A percentile compares a stretch with the other conserved stretches of the same genome.
Conservation (phyloP, 2,329 filamentous ascomycete genomes). For the Sordariomycetes sp. region DNA sequence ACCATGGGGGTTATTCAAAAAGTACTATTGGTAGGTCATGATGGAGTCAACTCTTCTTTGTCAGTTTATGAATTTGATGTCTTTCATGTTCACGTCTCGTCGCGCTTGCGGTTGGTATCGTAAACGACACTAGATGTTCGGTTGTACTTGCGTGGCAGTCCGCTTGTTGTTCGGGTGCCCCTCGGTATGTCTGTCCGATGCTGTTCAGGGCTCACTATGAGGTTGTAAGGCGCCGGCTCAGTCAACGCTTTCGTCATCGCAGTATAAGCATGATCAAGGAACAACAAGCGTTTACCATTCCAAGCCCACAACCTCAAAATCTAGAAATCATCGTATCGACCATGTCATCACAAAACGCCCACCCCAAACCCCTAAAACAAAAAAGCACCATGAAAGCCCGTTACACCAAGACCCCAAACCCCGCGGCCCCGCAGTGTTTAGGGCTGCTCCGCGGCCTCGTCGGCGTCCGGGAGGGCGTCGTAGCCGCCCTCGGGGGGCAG, state of each 20-base stretch:
- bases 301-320: background rate
- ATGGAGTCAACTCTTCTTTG: background rate
- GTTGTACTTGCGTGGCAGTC: background rate
- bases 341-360: background rate
- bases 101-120: background rate
- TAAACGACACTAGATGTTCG: background rate
- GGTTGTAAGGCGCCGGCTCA: background rate
- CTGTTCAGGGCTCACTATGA: background rate
- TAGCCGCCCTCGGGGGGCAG: conserved; percentile 77
- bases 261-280: background rate
- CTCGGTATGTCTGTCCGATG: too few relatives aligned
- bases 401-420: background rate
- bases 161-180: too few relatives aligned
- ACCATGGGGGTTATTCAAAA: background rate
- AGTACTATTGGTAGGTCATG: background rate
- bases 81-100: background rate
- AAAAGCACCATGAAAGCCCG: background rate
- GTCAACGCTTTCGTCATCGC: background rate
- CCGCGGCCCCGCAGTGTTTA: background rate
- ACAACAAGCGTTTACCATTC: background rate
- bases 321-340: background rate
- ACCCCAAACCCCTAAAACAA: background rate
- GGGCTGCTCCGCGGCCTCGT: conserved; percentile 8
- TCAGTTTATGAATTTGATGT: background rate
- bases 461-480: conserved; percentile 45